Conservation (phyloP, 73 alveolate species). For the Tetrahymena thermophila region DNA sequence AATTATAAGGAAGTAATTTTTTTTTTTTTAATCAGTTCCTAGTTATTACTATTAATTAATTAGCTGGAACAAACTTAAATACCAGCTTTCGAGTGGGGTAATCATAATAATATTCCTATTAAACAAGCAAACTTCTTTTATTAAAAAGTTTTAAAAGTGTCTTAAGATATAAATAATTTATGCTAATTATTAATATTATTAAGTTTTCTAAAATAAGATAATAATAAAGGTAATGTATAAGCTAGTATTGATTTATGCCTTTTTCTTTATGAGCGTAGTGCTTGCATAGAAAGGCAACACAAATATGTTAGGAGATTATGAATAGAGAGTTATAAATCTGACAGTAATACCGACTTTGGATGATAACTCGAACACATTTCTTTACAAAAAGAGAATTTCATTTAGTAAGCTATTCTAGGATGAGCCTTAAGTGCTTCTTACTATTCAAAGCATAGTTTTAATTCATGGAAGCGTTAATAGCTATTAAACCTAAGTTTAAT, state of each 20-base stretch:
- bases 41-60: background rate
- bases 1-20: background rate
- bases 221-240: background rate
- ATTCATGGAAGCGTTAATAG: background rate
- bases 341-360: background rate
- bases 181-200: background rate
- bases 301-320: background rate
- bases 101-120: background rate
- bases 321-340: background rate
- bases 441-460: background rate
- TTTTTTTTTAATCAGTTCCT: no score
- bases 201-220: background rate
- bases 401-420: background rate
- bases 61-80: background rate
- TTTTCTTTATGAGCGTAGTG: background rate
- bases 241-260: background rate
- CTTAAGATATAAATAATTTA: background rate
- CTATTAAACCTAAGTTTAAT: background rate
- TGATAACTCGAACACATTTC: background rate
- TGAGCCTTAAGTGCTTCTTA: background rate
- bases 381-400: background rate
- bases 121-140: background rate
- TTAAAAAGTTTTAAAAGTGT: background rate
- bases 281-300: background rate
- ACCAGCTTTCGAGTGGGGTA: background rate